Percentiles rank a stretch among this genome's conserved stretches.
phyloP scores from a whole-genome alignment of 345 rosid species.

The Angophora floribunda region DNA sequence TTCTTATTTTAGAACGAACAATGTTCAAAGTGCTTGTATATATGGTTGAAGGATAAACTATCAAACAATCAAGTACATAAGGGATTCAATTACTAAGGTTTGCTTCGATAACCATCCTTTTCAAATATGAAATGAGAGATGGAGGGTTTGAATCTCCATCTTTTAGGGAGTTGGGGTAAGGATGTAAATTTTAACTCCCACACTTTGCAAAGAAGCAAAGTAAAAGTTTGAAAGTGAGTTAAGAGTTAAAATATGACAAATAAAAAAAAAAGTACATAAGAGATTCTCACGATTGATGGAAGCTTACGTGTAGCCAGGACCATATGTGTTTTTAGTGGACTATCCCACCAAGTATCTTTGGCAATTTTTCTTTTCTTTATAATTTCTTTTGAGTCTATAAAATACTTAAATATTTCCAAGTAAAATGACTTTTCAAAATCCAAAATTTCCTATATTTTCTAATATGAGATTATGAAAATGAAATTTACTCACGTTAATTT shows the following conservation, averaged over 20 bases:
- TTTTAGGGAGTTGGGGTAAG: no score
- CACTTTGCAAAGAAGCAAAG: no score
- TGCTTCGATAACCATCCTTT: no score
- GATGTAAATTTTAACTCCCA: no score
- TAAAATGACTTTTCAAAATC: background rate
- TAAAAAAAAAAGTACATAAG: background rate
- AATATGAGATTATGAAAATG: background rate
- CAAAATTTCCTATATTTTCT: background rate
- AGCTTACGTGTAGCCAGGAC: background rate
- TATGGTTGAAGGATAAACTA: background rate
- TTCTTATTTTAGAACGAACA: background rate
- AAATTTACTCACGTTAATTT: background rate
- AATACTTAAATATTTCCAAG: background rate
- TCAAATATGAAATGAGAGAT: no score
- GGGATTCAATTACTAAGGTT: background rate
- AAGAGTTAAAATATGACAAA: no score
- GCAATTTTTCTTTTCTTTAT: background rate
- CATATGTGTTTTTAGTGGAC: background rate
- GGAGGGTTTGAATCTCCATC: no score
- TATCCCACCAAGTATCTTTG: background rate
- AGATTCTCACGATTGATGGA: background rate
- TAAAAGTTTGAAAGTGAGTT: no score
- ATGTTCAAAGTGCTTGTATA: background rate
- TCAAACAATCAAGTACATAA: background rate
- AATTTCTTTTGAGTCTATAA: background rate